phyloP scores from a whole-genome alignment of 163 green algal species.

The Scenedesmus sp. region DNA sequence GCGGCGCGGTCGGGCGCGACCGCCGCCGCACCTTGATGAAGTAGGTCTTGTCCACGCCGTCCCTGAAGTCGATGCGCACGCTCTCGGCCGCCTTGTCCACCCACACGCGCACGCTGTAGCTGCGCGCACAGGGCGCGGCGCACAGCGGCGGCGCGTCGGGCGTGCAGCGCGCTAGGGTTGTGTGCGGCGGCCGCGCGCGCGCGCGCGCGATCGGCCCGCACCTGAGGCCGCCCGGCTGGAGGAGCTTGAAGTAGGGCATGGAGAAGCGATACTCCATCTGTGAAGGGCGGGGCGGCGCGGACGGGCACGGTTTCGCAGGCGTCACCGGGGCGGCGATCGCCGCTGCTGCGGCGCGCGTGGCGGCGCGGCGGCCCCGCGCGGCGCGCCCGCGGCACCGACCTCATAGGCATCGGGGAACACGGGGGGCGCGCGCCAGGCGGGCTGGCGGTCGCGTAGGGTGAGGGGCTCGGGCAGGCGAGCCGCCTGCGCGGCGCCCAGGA shows the following conservation, averaged over 20 bases:
- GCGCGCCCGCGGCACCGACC: too few species aligned
- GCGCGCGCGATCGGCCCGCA: not conserved
- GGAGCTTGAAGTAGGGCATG: constrained; percentile 41
- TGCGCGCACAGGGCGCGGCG: constrained; percentile 1
- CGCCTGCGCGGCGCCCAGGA: too few species aligned
- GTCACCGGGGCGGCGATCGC: too few species aligned
- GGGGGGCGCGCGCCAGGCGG: not conserved
- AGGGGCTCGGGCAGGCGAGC: too few species aligned
- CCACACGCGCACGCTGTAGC: constrained; percentile 38
- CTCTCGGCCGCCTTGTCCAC: constrained; percentile 25
- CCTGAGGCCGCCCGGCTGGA: constrained; percentile 33
- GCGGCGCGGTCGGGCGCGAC: too few species aligned
- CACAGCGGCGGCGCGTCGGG: not conserved
- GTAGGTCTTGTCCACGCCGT: constrained; percentile 13
- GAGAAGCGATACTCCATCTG: constrained; percentile 33
- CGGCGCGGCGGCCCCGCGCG: too few species aligned
- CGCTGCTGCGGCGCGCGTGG: too few species aligned
- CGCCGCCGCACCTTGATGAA: constrained; percentile 23
- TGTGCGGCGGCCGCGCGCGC: not conserved
- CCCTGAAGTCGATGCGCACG: constrained; percentile 31
- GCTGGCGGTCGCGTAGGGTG: too few species aligned
- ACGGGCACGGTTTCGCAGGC: too few species aligned
- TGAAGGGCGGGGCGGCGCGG: too few species aligned
- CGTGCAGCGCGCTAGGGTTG: not conserved
- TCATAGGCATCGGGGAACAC: constrained; percentile 28